A percentile compares a stretch with the other conserved stretches of the same genome.
phyloP scores from a whole-genome alignment of 1,284 basidiomycete genomes.

The Ganoderma leucocontextum region DNA sequence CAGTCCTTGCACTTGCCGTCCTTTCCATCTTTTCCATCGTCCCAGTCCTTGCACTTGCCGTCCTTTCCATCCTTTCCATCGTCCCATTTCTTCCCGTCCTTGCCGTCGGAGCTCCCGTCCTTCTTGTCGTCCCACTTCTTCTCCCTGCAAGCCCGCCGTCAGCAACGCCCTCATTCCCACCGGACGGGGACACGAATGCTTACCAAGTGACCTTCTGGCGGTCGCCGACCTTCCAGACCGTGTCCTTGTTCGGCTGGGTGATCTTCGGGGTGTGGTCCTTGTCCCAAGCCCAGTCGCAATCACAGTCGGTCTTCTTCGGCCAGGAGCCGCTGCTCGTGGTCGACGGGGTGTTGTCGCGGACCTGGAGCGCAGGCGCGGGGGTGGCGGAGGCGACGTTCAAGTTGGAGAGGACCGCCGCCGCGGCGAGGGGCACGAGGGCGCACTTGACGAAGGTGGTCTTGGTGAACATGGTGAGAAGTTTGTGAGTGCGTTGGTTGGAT shows the following conservation, averaged over 20 bases:
- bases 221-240: not conserved
- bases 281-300: not conserved
- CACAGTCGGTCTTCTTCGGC: not conserved
- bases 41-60: not conserved
- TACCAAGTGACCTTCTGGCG: slow-evolving; percentile 1
- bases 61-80: not conserved
- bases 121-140: slow-evolving; percentile 1
- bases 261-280: not conserved
- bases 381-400: not conserved
- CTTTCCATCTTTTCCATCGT: not conserved
- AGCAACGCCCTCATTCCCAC: too few species aligned
- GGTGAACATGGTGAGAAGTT: not conserved
- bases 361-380: not conserved
- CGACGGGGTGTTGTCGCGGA: not conserved
- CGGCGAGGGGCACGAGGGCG: slow-evolving; percentile 1
- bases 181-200: not conserved
- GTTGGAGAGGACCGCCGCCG: not conserved
- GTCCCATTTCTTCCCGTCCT: not conserved
- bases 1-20: not conserved
- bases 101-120: not conserved
- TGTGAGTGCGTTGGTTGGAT: too few species aligned
- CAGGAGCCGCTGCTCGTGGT: not conserved
- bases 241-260: slow-evolving; percentile 3
- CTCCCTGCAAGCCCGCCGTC: not conserved
- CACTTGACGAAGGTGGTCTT: not conserved